Conservation (phyloP, 2,329 filamentous ascomycete species). For the Zalaria obscura region DNA sequence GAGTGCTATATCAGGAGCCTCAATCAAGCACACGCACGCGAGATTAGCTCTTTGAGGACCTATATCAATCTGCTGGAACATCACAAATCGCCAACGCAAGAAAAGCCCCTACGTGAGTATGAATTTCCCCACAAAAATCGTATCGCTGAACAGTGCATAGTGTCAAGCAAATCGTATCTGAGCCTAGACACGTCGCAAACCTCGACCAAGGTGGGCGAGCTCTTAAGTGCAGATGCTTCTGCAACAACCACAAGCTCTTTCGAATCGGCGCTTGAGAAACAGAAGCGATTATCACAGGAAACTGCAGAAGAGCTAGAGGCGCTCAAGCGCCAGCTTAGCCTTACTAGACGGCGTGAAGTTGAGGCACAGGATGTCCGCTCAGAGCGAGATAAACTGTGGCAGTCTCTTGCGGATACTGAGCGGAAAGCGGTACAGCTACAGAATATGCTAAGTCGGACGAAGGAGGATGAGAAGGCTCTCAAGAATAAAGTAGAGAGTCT, state of each 20-base stretch:
- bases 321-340: conserved; percentile 23
- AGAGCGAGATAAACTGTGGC: conserved; percentile 23
- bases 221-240: conserved; percentile 5
- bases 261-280: conserved; percentile 13
- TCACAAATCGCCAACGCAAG: conserved; percentile 7
- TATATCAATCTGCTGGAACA: conserved; percentile 25
- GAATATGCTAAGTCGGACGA: conserved; percentile 23
- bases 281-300: conserved; percentile 14
- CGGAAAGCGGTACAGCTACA: conserved; percentile 24
- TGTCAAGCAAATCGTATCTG: conserved; percentile 1
- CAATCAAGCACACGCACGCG: conserved; percentile 22
- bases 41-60: conserved; percentile 23
- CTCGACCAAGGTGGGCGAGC: not conserved
- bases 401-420: conserved; percentile 20
- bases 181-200: conserved; percentile 9
- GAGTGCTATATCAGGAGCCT: conserved; percentile 24
- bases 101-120: no score
- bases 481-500: conserved; percentile 24
- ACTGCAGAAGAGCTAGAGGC: conserved; percentile 20
- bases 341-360: conserved; percentile 18
- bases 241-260: conserved; percentile 10
- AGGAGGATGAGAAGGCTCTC: conserved; percentile 20
- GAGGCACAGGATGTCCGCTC: conserved; percentile 19
- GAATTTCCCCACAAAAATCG: no score
- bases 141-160: no score